A percentile compares a stretch with the other conserved stretches of the same genome.
phyloP scores from a whole-genome alignment of 768 basidiomycete species.

The Cytidiella melzeri region DNA sequence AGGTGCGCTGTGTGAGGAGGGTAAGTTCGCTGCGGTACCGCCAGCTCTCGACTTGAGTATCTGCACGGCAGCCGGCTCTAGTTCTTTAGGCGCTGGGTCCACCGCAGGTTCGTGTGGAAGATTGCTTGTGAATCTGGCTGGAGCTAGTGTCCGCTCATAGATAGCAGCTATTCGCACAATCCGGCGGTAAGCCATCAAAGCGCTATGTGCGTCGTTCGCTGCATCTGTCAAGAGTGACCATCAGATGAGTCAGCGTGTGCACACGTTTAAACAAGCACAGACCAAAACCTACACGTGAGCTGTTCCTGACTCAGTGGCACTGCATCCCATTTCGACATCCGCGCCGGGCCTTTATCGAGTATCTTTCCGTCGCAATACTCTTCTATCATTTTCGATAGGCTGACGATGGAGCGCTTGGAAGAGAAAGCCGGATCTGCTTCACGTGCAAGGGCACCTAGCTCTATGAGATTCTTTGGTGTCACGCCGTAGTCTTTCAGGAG shows the following conservation, averaged over 20 bases:
- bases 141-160: neutral
- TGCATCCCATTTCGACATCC: conserved; percentile 42
- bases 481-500: conserved; percentile 42
- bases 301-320: conserved; percentile 30
- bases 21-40: neutral
- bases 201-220: conserved; percentile 46
- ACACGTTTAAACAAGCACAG: neutral
- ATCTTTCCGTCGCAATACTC: conserved; percentile 31
- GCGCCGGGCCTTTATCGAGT: conserved; percentile 39
- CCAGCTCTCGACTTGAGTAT: neutral
- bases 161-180: conserved; percentile 28
- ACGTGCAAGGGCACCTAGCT: conserved; percentile 38
- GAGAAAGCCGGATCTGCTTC: conserved; percentile 33
- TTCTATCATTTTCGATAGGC: conserved; percentile 37
- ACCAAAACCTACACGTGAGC: conserved; percentile 29
- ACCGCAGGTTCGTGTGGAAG: neutral
- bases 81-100: neutral
- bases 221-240: conserved; percentile 31
- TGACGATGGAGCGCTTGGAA: conserved; percentile 35
- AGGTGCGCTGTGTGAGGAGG: neutral
- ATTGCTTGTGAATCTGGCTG: neutral
- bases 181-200: conserved; percentile 36
- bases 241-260: neutral
- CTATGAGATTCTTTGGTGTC: conserved; percentile 35
- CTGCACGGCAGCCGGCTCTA: neutral